Percentiles rank a stretch among this genome's conserved stretches.
Conservation (phyloP, 495 filamentous ascomycete species). For the Amniculicola lignicola region DNA sequence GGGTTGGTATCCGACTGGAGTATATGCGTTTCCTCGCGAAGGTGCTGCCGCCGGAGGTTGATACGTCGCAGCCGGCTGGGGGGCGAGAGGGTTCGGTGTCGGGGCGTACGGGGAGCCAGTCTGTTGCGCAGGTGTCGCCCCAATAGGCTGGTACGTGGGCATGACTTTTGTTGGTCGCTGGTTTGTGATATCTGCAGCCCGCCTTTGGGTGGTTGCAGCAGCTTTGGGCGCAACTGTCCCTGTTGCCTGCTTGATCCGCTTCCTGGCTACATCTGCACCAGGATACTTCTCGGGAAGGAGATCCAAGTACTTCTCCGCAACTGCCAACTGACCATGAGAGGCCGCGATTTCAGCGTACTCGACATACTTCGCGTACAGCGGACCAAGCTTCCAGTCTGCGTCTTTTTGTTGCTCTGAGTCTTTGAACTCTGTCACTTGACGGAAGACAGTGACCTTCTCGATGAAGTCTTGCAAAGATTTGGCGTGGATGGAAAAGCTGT, state of each 20-base stretch:
- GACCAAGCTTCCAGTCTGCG: slow-evolving; percentile 82
- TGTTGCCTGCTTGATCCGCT: slow-evolving; percentile 81
- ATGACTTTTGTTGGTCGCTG: slow-evolving; percentile 33
- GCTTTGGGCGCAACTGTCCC: slow-evolving; percentile 57
- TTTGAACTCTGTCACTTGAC: slow-evolving; percentile 85
- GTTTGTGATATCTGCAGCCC: slow-evolving; percentile 19
- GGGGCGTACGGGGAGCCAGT: slow-evolving; percentile 34
- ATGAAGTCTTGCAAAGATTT: slow-evolving; percentile 86
- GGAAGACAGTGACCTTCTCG: slow-evolving; percentile 97
- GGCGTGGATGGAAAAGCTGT: slow-evolving; percentile 88
- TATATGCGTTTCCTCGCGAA: slow-evolving; percentile 65
- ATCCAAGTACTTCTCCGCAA: slow-evolving; percentile 88
- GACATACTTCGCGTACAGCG: slow-evolving; percentile 89
- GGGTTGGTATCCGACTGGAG: slow-evolving; percentile 54
- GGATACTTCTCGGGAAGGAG: slow-evolving; percentile 82
- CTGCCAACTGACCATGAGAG: slow-evolving; percentile 77
- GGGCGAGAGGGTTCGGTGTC: slow-evolving; percentile 9
- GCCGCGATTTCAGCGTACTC: slow-evolving; percentile 97
- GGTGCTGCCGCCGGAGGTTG: slow-evolving; percentile 6
- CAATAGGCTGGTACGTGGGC: slow-evolving; percentile 28
- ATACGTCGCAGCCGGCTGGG: slow-evolving; percentile 10
- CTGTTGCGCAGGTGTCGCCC: slow-evolving; percentile 8
- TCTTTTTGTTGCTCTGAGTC: slow-evolving; percentile 68
- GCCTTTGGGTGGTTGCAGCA: slow-evolving; percentile 23
- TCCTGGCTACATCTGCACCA: slow-evolving; percentile 81